Base-by-base conservation (phyloP, 2,329 filamentous ascomycete genomes). In the Cordyceps cateniannulata region DNA sequence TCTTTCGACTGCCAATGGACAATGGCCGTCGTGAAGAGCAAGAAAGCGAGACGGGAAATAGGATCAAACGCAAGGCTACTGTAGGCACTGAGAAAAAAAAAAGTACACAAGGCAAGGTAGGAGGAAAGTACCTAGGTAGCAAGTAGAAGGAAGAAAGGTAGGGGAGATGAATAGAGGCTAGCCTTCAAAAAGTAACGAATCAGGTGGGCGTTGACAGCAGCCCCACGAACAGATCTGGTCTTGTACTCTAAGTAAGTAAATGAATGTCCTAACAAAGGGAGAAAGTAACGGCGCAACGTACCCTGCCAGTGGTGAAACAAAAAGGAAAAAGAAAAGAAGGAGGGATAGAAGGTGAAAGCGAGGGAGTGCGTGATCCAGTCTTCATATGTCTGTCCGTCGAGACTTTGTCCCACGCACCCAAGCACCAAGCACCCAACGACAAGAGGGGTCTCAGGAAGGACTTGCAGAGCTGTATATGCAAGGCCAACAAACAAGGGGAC, bases 401-500 rank as follows among this genome's bases (percentile, higher is more conserved):
- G 18, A 27, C 10, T 9, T 35, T 14, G 51, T 44, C 51, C 20
- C 50, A 50, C 49, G 49, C 29, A n/a, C n/a, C n/a, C n/a, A n/a
- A 42, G n/a, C 27, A 18, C 27, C 38, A 35, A 16, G 47, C n/a
- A 42, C 35, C 20, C 8, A n/a, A 54, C 22, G 51, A 27, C 38
- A n/a, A n/a, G 12, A 2, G 55, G 47, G 55, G 45, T 27, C 22
- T 35, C 38, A n/a, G 35, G 3, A 29, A 29, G 27, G 35, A 38
- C 35, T 38, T 38, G 35, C 35, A 38, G 35, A 42, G 7, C 12
- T 18, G 5, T 18, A 42, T 40, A 51, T 59, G 56, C 56, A 59
- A 52, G 56, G 56, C 56, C 56, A 59, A 59, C 47, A 59, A 59
- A 45, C 47, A 59, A 51, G 56, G 18, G 45, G 14, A 45, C 56